These are phyloP conservation scores for Neonectria coccinea DNA, from an alignment of 2,329 filamentous ascomycete species.

Conservation along the genomic window DNA sequence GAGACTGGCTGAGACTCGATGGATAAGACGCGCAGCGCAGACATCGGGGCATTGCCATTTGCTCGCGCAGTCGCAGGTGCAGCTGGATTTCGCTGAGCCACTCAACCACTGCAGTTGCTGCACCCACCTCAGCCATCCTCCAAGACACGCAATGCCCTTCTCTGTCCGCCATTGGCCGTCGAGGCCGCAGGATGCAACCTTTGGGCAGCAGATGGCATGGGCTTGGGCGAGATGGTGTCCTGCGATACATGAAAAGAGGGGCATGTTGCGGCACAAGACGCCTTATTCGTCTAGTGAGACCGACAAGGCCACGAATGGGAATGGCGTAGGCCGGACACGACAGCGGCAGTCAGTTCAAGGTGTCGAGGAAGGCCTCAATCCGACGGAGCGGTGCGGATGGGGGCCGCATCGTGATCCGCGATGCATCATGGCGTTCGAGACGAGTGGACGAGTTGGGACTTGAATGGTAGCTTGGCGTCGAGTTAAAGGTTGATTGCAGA, in stretches of 20 bases:
- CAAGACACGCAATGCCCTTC: constrained; percentile 26
- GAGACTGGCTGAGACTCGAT: constrained; percentile 30
- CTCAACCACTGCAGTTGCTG: constrained; percentile 22
- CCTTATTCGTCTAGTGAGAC: constrained; percentile 28
- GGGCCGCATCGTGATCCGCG: constrained; percentile 28
- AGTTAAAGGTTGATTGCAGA: constrained; percentile 8
- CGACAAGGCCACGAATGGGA: constrained; percentile 44
- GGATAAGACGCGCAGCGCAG: constrained; percentile 29
- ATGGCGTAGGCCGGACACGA: constrained; percentile 22
- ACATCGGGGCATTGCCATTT: constrained; percentile 21
- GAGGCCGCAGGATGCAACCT: constrained; percentile 25
- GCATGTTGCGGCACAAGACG: constrained; percentile 37
- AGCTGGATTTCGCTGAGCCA: constrained; percentile 32
- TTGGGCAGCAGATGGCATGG: constrained; percentile 31
- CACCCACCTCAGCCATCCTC: constrained; percentile 28
- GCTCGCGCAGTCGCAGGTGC: constrained; percentile 24
- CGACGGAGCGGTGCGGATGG: constrained; percentile 35
- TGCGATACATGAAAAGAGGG: constrained; percentile 40
- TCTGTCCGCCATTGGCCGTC: constrained; percentile 32
- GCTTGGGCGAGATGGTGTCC: constrained; percentile 38
- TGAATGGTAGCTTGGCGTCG: neutral
- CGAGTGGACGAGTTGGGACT: neutral
- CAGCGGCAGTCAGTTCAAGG: constrained; percentile 24
- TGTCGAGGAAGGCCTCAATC: constrained; percentile 25
- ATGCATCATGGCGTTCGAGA: constrained; percentile 5